Percentiles rank a stretch among this genome's conserved stretches.
Evolutionary conservation across 306 rosid genomes (phyloP).

Genomic region (Rosa multiflora): DNA sequence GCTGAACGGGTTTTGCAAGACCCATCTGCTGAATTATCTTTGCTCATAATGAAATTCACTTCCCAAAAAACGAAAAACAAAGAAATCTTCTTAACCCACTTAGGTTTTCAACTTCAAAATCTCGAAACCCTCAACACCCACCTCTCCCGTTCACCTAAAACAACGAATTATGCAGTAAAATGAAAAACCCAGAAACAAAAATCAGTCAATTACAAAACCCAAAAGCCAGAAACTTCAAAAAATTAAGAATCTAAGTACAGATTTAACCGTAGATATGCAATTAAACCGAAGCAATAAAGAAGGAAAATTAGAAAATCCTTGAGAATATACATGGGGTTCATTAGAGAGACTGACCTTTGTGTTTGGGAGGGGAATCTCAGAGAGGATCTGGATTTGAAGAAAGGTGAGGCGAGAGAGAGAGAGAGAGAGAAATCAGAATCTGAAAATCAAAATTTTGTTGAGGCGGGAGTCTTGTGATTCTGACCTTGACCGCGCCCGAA

Average conservation of each 20-base stretch:
- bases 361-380: background rate
- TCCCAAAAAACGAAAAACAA: background rate
- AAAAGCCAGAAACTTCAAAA: background rate
- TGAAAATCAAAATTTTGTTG: conserved; percentile 9
- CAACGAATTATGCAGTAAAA: background rate
- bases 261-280: background rate
- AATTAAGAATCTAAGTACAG: background rate
- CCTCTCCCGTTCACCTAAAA: background rate
- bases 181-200: background rate
- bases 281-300: background rate
- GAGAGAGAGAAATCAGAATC: background rate
- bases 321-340: background rate
- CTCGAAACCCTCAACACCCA: conserved; percentile 7
- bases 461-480: conserved; percentile 2
- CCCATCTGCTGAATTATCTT: conserved; percentile 40
- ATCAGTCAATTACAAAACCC: background rate
- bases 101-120: conserved; percentile 6
- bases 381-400: background rate
- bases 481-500: background rate
- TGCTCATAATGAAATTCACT: conserved; percentile 40
- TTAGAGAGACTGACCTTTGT: background rate
- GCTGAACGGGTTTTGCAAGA: conserved; percentile 44
- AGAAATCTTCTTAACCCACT: conserved; percentile 7
- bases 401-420: background rate
- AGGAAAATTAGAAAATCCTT: background rate